Evolutionary conservation across 495 filamentous ascomycete species (phyloP), one percentile per base, ranked within the genome.

Genomic region (Trichoderma gamsii): DNA sequence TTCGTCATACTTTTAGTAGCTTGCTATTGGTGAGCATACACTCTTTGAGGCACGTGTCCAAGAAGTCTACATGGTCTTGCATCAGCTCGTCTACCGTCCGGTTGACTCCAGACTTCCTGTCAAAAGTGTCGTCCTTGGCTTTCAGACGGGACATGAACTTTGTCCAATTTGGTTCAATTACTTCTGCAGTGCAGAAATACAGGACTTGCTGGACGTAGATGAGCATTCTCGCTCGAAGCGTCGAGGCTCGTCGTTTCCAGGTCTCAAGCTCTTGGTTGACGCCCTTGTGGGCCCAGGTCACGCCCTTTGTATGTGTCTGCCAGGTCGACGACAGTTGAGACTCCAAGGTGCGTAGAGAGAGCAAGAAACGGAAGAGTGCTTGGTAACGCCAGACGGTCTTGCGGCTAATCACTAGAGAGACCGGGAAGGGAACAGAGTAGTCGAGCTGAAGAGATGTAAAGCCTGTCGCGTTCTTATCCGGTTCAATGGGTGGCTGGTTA

Each of bases 1-100:
- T 29, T 29, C 27, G 65, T 77, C 84, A 64, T 84, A 97, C 95
- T 81, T 91, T 88, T 23, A 99, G 80, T 9, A 99, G 79, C 77
- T 96, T 97, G 66, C 90, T 90, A 75, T 99, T 97, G 13, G 96
- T 98, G 43, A 99, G 84, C 94, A 97, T 97, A 82, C 96, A 97
- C 79, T 97, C 95, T 79, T 98, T 98, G 67, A 99, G 80, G 77
- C 95, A 99, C 15, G 94, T 97, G 73, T 97, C 95, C 67, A 99
- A 77, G 76, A 98, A 98, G 78, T 98, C 95, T 41, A 99, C 93
- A 81, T 99, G 95, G 76, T 98, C 94, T 77, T 98, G 92, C 95
- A 99, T 99, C 73, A 99, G 79, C 76, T 97, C 92, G 72, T 99
- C 95, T 18, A 99, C 96, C 0, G 95, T 99, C 49, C 93, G 84